Conservation (phyloP, 2,329 filamentous ascomycete species). For the Arthrobotrys iridis region DNA sequence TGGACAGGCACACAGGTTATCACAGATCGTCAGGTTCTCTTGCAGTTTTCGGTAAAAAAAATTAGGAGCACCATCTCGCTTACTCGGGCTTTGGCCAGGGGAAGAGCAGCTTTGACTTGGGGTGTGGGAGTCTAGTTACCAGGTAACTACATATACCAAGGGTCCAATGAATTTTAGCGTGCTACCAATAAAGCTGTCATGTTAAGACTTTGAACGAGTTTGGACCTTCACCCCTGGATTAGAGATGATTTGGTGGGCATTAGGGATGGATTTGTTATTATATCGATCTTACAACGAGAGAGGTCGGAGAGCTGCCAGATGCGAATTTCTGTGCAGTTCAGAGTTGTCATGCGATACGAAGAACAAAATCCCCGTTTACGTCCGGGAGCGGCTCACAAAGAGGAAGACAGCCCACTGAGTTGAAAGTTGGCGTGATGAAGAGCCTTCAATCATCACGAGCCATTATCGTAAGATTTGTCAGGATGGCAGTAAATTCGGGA, state of each 20-base stretch:
- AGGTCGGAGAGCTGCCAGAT: neutral
- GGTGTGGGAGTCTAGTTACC: slow-evolving; percentile 42
- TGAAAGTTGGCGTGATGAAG: neutral
- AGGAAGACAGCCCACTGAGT: too few relatives aligned
- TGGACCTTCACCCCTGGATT: neutral
- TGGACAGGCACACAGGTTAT: neutral
- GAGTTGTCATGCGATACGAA: too few relatives aligned
- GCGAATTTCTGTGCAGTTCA: too few relatives aligned
- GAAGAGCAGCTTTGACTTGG: slow-evolving; percentile 1
- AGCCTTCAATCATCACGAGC: neutral
- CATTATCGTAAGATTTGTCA: neutral
- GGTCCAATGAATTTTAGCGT: neutral
- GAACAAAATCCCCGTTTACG: too few relatives aligned
- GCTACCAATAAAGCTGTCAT: neutral
- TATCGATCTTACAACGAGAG: too few relatives aligned
- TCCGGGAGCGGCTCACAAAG: too few relatives aligned
- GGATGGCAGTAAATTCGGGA: neutral
- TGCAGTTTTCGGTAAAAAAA: slow-evolving; percentile 10
- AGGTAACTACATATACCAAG: slow-evolving; percentile 24
- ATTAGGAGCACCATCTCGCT: slow-evolving; percentile 15
- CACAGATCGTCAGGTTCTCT: slow-evolving; percentile 25
- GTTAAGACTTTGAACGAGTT: neutral
- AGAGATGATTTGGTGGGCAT: too few relatives aligned
- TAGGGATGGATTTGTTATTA: too few relatives aligned
- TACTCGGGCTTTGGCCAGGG: slow-evolving; percentile 8